Evolutionary conservation across 495 filamentous ascomycete genomes (phyloP).

Genomic region (Xylaria bambusicola): DNA sequence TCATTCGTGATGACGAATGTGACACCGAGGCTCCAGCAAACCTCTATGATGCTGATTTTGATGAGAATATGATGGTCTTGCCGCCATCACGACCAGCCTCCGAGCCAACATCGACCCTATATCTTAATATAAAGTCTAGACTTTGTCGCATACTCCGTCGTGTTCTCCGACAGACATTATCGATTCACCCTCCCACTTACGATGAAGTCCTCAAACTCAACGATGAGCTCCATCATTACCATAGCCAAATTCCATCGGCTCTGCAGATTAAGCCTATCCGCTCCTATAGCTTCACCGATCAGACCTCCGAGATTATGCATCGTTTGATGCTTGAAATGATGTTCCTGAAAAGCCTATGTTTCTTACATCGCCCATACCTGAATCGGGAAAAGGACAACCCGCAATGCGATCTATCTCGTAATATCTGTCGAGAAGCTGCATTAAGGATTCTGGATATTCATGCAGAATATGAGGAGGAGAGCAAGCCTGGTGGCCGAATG

Average conservation of each 20-base stretch:
- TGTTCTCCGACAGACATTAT: constrained; percentile 38
- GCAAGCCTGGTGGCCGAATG: constrained; percentile 39
- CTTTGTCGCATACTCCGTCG: constrained; percentile 42
- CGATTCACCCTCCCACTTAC: constrained; percentile 34
- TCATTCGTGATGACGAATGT: constrained; percentile 44
- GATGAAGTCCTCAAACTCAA: constrained; percentile 37
- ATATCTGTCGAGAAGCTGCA: constrained; percentile 44
- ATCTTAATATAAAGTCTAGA: constrained; percentile 43
- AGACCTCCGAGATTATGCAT: constrained; percentile 38
- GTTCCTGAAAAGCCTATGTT: constrained; percentile 42
- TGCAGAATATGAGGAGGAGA: constrained; percentile 40
- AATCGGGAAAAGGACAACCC: constrained; percentile 32
- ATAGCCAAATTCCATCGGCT: constrained; percentile 30
- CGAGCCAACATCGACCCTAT: constrained; percentile 47
- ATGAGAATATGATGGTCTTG: constrained; percentile 39
- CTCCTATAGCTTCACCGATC: constrained; percentile 36
- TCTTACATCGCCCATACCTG: constrained; percentile 47
- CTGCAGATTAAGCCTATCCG: constrained; percentile 36
- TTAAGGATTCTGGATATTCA: constrained; percentile 40
- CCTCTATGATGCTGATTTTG: constrained; percentile 49
- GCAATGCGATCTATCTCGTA: constrained; percentile 34
- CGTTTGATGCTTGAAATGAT: constrained; percentile 40
- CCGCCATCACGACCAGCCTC: constrained; percentile 42
- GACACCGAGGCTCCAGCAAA: constrained; percentile 50
- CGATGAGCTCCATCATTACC: constrained; percentile 36